Base-by-base conservation (phyloP, 208 protist genomes). In the Trypanosoma rangeli region DNA sequence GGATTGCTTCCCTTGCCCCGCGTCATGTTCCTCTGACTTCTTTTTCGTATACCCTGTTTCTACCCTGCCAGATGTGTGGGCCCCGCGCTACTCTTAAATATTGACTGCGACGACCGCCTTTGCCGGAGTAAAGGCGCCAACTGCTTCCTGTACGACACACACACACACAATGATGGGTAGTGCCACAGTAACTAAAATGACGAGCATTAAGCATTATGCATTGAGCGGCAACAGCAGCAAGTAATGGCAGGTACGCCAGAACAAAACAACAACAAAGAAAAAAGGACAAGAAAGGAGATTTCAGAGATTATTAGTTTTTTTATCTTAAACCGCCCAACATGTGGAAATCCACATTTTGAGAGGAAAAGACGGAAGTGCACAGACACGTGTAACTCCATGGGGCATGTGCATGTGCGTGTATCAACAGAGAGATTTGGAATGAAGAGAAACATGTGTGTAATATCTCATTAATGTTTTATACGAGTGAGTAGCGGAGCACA, bases 1-100 rank as follows among this genome's bases (percentile, higher is more conserved):
- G 92, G 92, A 58, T 92, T 97, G 28, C 83, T 78, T 26, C 93
- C 92, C 44, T 93, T 92, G 8, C 92, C 92, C 39, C 93, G 94
- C 0, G 90, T 95, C 93, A 95, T 95, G 29, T 15, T 57, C 13
- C 48, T 54, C 46, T 15, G 26, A 31, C 33, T 42, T 18, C 22
- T 1, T 62, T 58, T 24, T 28, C 29, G 39, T 67, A 33, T 18
- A 3, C 29, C 37, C 33, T 22, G 16, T 61, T 68, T 22, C 59
- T 48, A 18, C 22, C 29, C 59, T 56, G 13, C 24, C 39, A 33
- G 22, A 44, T 54, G 26, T 74, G 18, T 56, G 31, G 4, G 31
- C 7, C 33, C 33, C 33, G n/a, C 24, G 20, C 24, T n/a, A 5
- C 50, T 55, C 16, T 13, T 31, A 55, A 55, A 15, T 55, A 31